Evolutionary conservation across 1,139 yeast genomes (phyloP).

Genomic region (Yamadazyma aaseri): DNA sequence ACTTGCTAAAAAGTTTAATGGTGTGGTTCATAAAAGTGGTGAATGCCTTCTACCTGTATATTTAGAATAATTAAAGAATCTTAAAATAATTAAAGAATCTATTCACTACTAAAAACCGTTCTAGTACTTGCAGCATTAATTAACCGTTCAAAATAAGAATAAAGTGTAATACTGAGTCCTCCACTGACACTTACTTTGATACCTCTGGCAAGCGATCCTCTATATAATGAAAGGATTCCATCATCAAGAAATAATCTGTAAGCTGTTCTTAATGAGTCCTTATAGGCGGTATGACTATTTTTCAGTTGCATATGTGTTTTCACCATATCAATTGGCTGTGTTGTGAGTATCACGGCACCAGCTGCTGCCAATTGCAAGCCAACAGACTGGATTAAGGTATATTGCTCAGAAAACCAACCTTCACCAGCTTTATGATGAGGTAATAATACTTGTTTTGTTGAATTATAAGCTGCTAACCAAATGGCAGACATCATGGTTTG

Average conservation of each 20-base stretch:
- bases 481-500: constrained; percentile 79
- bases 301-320: constrained; percentile 88
- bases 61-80: constrained; percentile 20
- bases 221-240: constrained; percentile 51
- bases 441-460: constrained; percentile 65
- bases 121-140: constrained; percentile 50
- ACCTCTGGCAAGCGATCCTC: constrained; percentile 79
- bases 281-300: constrained; percentile 59
- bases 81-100: no score
- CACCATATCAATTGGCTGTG: constrained; percentile 90
- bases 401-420: constrained; percentile 50
- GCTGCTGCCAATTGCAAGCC: constrained; percentile 58
- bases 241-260: constrained; percentile 69
- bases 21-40: constrained; percentile 50
- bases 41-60: constrained; percentile 53
- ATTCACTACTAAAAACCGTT: constrained; percentile 42
- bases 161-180: constrained; percentile 71
- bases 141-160: constrained; percentile 56
- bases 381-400: constrained; percentile 40
- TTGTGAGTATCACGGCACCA: constrained; percentile 66
- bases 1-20: constrained; percentile 53
- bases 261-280: constrained; percentile 71
- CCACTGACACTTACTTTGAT: constrained; percentile 79
- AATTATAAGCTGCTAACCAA: constrained; percentile 80
- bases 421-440: constrained; percentile 49